A percentile compares a stretch with the other conserved stretches of the same genome.
phyloP scores from a whole-genome alignment of 352 stramenopile genomes.

The Poterioochromonas sp. region DNA sequence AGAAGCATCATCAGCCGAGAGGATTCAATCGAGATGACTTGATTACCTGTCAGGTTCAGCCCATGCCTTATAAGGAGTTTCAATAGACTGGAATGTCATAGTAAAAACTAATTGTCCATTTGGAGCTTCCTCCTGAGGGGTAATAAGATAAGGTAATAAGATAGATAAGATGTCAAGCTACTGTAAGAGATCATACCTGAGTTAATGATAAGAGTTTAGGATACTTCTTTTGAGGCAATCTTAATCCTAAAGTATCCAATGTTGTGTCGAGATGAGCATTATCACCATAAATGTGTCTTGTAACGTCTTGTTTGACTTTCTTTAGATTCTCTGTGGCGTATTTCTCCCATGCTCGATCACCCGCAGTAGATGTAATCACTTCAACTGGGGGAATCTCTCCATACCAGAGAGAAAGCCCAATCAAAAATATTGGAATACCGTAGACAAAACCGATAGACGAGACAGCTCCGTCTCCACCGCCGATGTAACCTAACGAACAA shows the following conservation, averaged over 20 bases:
- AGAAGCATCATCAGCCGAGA: neutral
- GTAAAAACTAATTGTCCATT: slow-evolving; percentile 53
- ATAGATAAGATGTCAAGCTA: neutral
- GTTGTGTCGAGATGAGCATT: slow-evolving; percentile 73
- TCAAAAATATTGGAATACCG: slow-evolving; percentile 66
- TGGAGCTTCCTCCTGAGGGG: slow-evolving; percentile 1
- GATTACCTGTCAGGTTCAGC: slow-evolving; percentile 48
- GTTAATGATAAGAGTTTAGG: slow-evolving; percentile 54
- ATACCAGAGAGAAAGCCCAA: slow-evolving; percentile 54
- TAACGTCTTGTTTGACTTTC: slow-evolving; percentile 70
- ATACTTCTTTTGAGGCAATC: slow-evolving; percentile 63
- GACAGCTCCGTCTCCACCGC: slow-evolving; percentile 49
- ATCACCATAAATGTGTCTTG: slow-evolving; percentile 69
- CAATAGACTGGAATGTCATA: slow-evolving; percentile 64
- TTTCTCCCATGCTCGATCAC: slow-evolving; percentile 47
- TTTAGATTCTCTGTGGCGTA: slow-evolving; percentile 59
- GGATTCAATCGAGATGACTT: neutral
- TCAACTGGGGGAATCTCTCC: slow-evolving; percentile 22
- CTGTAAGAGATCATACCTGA: slow-evolving; percentile 26
- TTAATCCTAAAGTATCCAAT: slow-evolving; percentile 64
- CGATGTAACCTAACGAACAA: slow-evolving; percentile 56
- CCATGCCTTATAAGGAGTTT: slow-evolving; percentile 72
- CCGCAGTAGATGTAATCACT: neutral
- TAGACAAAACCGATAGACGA: slow-evolving; percentile 70
- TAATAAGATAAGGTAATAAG: neutral